Conservation (phyloP, 768 basidiomycete species). For the Boletus reticuloceps region DNA sequence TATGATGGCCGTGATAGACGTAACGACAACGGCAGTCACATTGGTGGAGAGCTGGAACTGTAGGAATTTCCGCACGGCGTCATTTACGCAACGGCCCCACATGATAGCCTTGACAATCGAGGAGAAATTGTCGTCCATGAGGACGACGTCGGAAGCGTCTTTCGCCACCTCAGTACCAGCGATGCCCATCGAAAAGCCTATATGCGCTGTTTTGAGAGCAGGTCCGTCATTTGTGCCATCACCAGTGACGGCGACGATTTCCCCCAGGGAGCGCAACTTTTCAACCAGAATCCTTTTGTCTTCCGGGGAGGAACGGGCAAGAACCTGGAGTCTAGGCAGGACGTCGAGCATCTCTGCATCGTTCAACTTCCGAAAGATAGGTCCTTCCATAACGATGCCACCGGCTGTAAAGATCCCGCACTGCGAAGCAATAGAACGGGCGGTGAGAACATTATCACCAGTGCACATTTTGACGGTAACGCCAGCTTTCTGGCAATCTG, state of each 20-base stretch:
- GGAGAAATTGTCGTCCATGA: constrained; percentile 97
- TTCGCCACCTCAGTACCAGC: constrained; percentile 98
- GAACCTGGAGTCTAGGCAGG: constrained; percentile 90
- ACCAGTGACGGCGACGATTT: constrained; percentile 94
- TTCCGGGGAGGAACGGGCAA: constrained; percentile 95
- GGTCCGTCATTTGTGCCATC: constrained; percentile 99
- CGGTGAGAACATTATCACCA: constrained; percentile 93
- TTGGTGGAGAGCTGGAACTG: constrained; percentile 96
- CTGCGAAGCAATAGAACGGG: constrained; percentile 93
- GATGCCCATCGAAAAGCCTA: constrained; percentile 97
- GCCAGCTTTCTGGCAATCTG: constrained; percentile 83
- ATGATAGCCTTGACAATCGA: constrained; percentile 97
- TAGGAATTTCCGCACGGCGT: constrained; percentile 94
- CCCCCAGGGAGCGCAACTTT: constrained; percentile 80
- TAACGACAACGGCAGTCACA: constrained; percentile 92
- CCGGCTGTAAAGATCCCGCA: constrained; percentile 94
- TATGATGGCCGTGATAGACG: constrained; percentile 86
- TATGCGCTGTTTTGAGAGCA: constrained; percentile 91
- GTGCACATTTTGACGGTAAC: constrained; percentile 98
- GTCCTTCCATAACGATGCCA: constrained; percentile 98
- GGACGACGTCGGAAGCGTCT: constrained; percentile 97
- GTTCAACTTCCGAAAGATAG: constrained; percentile 79
- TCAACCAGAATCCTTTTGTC: constrained; percentile 95
- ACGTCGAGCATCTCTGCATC: constrained; percentile 73
- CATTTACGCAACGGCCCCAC: constrained; percentile 99